Evolutionary conservation across 371 early-diverging fungal species (phyloP).

Genomic region (Mycotypha africana): DNA sequence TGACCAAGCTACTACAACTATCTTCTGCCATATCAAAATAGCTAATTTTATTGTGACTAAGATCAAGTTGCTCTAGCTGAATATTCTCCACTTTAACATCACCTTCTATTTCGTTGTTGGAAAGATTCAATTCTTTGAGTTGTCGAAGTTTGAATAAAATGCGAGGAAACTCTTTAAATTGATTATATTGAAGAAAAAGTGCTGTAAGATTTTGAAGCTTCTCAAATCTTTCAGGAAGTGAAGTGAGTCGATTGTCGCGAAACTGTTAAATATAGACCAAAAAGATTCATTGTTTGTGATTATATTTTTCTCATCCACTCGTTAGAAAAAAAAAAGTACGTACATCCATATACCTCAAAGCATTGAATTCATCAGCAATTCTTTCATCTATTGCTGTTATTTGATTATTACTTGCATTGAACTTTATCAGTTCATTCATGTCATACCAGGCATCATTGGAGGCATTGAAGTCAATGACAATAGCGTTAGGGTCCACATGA

Average conservation of each 20-base stretch:
- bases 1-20: constrained; percentile 5
- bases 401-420: constrained; percentile 66
- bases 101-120: constrained; percentile 38
- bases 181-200: constrained; percentile 46
- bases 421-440: constrained; percentile 57
- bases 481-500: constrained; percentile 51
- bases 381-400: constrained; percentile 55
- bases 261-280: constrained; percentile 46
- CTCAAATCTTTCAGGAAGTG: constrained; percentile 43
- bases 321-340: constrained; percentile 9
- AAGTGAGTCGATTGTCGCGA: constrained; percentile 46
- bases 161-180: constrained; percentile 40
- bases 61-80: constrained; percentile 51
- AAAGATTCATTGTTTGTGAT: too few species aligned
- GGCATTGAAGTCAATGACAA: constrained; percentile 53
- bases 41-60: constrained; percentile 57
- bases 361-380: constrained; percentile 58
- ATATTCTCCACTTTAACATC: constrained; percentile 24
- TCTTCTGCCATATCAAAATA: not conserved
- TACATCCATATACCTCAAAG: constrained; percentile 64
- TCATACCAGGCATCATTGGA: constrained; percentile 55
- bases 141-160: constrained; percentile 30
- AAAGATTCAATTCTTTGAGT: constrained; percentile 43
- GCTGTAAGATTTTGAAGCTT: constrained; percentile 38
- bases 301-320: too few species aligned